phyloP scores from a whole-genome alignment of 83 land plant genomes.

The Diphasiastrum complanatum region DNA sequence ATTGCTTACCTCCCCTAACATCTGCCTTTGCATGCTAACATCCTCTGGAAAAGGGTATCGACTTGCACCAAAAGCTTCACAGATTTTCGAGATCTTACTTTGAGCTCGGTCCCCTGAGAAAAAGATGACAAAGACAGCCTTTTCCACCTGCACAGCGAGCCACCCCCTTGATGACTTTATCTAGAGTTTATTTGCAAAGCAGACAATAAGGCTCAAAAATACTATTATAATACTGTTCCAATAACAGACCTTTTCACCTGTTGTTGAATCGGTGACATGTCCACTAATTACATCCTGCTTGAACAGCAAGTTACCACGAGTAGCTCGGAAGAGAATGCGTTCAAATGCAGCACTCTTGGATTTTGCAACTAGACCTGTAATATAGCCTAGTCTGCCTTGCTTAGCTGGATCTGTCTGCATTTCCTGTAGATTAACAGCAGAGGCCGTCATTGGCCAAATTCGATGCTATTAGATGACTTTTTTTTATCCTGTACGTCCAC shows the following conservation, averaged over 20 bases:
- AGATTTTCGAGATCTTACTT: constrained; percentile 68
- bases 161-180: not conserved
- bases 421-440: too few relatives aligned
- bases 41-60: constrained; percentile 88
- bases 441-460: too few relatives aligned
- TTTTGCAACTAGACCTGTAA: constrained; percentile 5
- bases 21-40: constrained; percentile 53
- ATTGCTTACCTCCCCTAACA: constrained; percentile 61
- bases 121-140: constrained; percentile 81
- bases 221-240: not conserved
- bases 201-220: not conserved
- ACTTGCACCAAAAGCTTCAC: constrained; percentile 96
- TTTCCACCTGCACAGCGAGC: constrained; percentile 53
- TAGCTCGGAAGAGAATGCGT: constrained; percentile 4
- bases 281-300: not conserved
- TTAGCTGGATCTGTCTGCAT: constrained; percentile 7
- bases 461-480: too few relatives aligned
- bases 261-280: constrained; percentile 6
- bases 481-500: too few relatives aligned
- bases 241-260: constrained; percentile 8
- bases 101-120: constrained; percentile 82
- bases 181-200: not conserved
- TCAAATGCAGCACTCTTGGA: constrained; percentile 1
- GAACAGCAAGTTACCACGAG: constrained; percentile 9
- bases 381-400: constrained; percentile 4